Evolutionary conservation across 345 rosid species (phyloP), one percentile per base, ranked within the genome.

Genomic region (Luvunga scandens): DNA sequence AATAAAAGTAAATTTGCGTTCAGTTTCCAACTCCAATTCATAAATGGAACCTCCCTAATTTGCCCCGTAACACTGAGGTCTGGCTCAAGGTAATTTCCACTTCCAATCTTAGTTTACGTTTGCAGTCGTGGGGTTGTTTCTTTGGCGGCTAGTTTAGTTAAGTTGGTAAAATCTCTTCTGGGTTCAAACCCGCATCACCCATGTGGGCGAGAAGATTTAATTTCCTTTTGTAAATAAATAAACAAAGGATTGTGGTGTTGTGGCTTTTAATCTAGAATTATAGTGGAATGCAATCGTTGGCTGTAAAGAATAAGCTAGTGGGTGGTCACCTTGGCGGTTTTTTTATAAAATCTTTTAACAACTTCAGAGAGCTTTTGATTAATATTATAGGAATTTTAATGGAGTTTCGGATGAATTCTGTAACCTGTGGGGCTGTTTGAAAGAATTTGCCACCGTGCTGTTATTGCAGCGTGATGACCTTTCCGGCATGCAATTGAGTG

Each of bases 401-500:
- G 38, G n/a, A 19, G 7, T 25, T 69, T 69, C 4, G 4, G 39
- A 71, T 21, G 38, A 53, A 30, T 50, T 42, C 18, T 5, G 24
- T 39, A 30, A 33, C 42, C 69, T 7, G 9, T 8, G 38, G 38
- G n/a, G 16, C 24, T 33, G 25, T 33, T 36, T 33, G 62, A 50
- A 25, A 24, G 30, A 45, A 45, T 63, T 22, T 45, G 10, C 67
- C 0, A 39, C 22, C 22, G 50, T 62, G 21, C 19, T 53, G 22
- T 53, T 53, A 56, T 68, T 8, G 75, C 65, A 94, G 98, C 89
- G 97, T 1, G 98, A 94, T 80, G 98, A 94, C 68, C 85, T 91
- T 19, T 85, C 98, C 0, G 98, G 98, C 30, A 89, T 94, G 98
- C 94, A 94, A 81, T 28, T 94, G 90, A 94, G 98, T 55, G 98